Percentiles rank a stretch among this genome's conserved stretches.
Conservation (phyloP, 164 flowering plant species). For the Nymphaea colorata region DNA sequence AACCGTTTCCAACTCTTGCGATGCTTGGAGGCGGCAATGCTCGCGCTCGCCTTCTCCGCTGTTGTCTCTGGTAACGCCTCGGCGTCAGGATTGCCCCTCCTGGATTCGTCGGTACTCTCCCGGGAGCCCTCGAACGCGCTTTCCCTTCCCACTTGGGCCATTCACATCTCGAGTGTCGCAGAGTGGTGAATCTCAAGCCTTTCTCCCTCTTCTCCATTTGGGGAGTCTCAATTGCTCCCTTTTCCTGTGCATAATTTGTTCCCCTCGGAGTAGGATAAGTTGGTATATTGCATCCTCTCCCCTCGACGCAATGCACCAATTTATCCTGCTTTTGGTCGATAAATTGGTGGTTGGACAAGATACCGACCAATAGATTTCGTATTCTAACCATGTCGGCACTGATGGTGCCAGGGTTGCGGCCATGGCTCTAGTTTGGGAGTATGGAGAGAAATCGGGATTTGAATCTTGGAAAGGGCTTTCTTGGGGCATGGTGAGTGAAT, state of each 20-base stretch:
- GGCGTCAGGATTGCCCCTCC: conserved; percentile 29
- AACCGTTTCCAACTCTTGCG: conserved; percentile 4
- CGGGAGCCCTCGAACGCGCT: conserved; percentile 81
- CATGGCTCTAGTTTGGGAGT: conserved; percentile 92
- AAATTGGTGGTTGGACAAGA: neutral
- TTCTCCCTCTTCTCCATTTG: neutral
- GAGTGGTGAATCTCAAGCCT: conserved; percentile 53
- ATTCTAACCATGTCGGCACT: neutral
- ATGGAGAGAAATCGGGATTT: conserved; percentile 71
- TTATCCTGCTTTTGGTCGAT: neutral
- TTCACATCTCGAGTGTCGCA: conserved; percentile 88
- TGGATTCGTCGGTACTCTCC: conserved; percentile 18
- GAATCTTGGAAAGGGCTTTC: conserved; percentile 96
- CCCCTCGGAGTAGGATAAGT: neutral
- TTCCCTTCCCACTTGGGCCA: conserved; percentile 91
- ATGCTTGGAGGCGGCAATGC: conserved; percentile 30
- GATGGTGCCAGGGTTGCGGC: conserved; percentile 52
- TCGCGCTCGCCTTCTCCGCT: conserved; percentile 8
- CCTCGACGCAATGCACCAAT: neutral
- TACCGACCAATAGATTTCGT: neutral
- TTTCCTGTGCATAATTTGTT: no score
- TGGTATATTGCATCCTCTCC: neutral
- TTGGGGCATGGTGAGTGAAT: conserved; percentile 88
- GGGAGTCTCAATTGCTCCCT: no score
- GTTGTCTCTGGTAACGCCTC: conserved; percentile 16